These are phyloP conservation scores for Adansonia rubrostipa DNA, from an alignment of 441 rosid species.

Conservation along the genomic window DNA sequence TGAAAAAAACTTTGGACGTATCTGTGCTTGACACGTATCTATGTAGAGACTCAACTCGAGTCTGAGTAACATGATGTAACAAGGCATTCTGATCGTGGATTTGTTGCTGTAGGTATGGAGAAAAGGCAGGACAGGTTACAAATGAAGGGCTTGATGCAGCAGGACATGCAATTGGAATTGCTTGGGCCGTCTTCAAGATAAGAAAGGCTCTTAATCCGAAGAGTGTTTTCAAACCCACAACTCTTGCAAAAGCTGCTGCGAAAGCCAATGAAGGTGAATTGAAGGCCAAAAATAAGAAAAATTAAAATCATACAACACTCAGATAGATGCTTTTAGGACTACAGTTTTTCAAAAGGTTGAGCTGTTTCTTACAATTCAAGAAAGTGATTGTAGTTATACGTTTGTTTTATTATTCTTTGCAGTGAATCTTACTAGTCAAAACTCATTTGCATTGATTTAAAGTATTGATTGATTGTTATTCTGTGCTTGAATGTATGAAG, in stretches of 20 bases:
- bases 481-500: not conserved
- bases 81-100: slow-evolving; percentile 32
- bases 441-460: not conserved
- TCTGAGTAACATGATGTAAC: too few relatives aligned
- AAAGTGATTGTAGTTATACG: not conserved
- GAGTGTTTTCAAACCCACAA: slow-evolving; percentile 70
- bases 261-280: slow-evolving; percentile 43
- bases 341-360: not conserved
- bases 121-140: slow-evolving; percentile 73
- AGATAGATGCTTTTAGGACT: not conserved
- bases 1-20: too few relatives aligned
- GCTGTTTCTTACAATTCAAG: not conserved
- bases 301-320: not conserved
- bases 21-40: too few relatives aligned
- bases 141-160: slow-evolving; percentile 85
- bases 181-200: slow-evolving; percentile 93
- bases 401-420: not conserved
- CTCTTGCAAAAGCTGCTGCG: slow-evolving; percentile 71
- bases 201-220: slow-evolving; percentile 85
- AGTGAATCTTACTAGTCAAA: not conserved
- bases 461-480: not conserved
- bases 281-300: slow-evolving; percentile 49
- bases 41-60: too few relatives aligned
- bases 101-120: slow-evolving; percentile 69
- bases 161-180: slow-evolving; percentile 88